Evolutionary conservation across 2,329 filamentous ascomycete species (phyloP), one percentile per base, ranked within the genome.

Genomic region (Neocatenulostroma microsporum): DNA sequence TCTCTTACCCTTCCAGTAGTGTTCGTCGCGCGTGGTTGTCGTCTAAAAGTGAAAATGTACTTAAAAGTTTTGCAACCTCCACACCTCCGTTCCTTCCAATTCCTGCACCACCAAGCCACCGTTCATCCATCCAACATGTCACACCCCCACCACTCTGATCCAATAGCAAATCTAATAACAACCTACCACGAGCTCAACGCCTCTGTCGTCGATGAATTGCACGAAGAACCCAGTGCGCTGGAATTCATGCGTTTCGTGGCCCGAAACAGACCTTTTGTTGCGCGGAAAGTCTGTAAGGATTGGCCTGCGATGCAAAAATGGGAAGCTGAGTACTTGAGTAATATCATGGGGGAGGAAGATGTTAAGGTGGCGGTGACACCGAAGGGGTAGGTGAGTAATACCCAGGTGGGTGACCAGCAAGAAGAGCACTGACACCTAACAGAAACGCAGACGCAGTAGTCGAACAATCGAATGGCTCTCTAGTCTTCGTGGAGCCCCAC

Each of bases 361-460:
- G 80, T 91, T 34, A 84, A 84, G 48, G 82, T 89, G 39, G 83
- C 84, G 15, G 72, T 86, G 21, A 91, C 84, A n/a, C 82, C 83
- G 1, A 57, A 66, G 29, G 83, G 83, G 73, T 80, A 63, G 47
- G 68, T 63, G 21, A 36, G 34, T 36, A 11, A 21, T 19, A 14
- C 7, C 12, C 17, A 11, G 20, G n/a, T 13, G 13, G n/a, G 10
- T 18, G 12, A 5, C 14, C 23, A 26, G 15, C 20, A 13, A 12
- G 6, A n/a, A 10, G n/a, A n/a, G n/a, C n/a, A n/a, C n/a, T n/a
- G n/a, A n/a, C n/a, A n/a, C n/a, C n/a, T n/a, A n/a, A n/a, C 70
- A 52, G 76, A 66, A 66, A 74, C 67, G 49, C 78, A 67, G 49
- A 78, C 63, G 45, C 59, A 5, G 75, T 86, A 40, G 70, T 83